A percentile compares a stretch with the other conserved stretches of the same genome.
These are phyloP conservation scores for Ascocoryne sarcoides DNA, from an alignment of 2,329 filamentous ascomycete genomes.

Conservation along the genomic window DNA sequence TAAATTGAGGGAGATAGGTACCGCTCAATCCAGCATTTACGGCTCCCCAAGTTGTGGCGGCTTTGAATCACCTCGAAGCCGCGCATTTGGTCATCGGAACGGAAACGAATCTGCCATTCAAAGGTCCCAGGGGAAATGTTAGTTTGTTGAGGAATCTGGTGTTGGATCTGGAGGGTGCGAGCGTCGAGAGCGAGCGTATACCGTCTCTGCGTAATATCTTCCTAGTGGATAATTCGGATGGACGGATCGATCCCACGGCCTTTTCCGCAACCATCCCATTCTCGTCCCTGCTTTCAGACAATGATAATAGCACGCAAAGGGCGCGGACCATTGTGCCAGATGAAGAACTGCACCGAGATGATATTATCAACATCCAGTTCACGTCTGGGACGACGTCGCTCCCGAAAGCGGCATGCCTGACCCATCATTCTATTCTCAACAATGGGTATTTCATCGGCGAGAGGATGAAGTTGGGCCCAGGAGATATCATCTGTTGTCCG, in stretches of 20 bases:
- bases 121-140: slow-evolving; percentile 50
- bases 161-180: slow-evolving; percentile 31
- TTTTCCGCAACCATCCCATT: slow-evolving; percentile 34
- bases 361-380: slow-evolving; percentile 92
- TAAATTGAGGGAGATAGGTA: slow-evolving; percentile 39
- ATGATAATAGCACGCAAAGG: slow-evolving; percentile 22
- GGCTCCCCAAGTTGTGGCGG: slow-evolving; percentile 64
- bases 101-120: slow-evolving; percentile 75
- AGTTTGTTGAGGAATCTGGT: slow-evolving; percentile 46
- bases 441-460: slow-evolving; percentile 79
- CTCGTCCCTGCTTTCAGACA: slow-evolving; percentile 16
- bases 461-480: slow-evolving; percentile 69
- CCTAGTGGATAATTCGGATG: slow-evolving; percentile 66
- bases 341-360: slow-evolving; percentile 44
- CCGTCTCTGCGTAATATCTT: slow-evolving; percentile 65
- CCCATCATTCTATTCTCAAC: slow-evolving; percentile 81
- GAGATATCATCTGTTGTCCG: slow-evolving; percentile 74
- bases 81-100: slow-evolving; percentile 74
- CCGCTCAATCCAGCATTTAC: slow-evolving; percentile 91
- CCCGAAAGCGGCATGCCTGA: slow-evolving; percentile 87
- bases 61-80: slow-evolving; percentile 65
- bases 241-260: slow-evolving; percentile 33
- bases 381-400: slow-evolving; percentile 88
- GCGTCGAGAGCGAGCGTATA: slow-evolving; percentile 41
- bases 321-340: slow-evolving; percentile 34